These are phyloP conservation scores for Umbelopsis sp. DNA, from an alignment of 192 early-diverging fungal species.

Conservation along the genomic window DNA sequence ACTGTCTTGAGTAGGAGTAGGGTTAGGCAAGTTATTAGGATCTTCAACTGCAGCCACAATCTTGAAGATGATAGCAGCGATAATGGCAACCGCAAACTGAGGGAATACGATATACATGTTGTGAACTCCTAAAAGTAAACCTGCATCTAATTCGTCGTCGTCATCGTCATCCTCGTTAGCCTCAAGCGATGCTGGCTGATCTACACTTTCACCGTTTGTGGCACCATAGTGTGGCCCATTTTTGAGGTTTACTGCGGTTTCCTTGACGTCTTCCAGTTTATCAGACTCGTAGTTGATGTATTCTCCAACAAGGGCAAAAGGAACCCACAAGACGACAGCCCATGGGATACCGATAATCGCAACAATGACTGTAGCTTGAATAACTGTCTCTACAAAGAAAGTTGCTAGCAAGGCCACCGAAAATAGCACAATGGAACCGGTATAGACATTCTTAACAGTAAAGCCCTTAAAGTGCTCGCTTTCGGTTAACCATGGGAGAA, in stretches of 20 bases:
- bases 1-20: slow-evolving; percentile 24
- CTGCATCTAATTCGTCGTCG: slow-evolving; percentile 45
- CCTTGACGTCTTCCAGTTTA: slow-evolving; percentile 10
- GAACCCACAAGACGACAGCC: slow-evolving; percentile 92
- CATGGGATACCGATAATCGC: slow-evolving; percentile 80
- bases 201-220: background rate
- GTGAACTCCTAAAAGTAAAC: slow-evolving; percentile 86
- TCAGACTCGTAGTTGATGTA: slow-evolving; percentile 56
- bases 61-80: slow-evolving; percentile 73
- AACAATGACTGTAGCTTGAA: slow-evolving; percentile 67
- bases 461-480: slow-evolving; percentile 37
- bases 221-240: slow-evolving; percentile 5
- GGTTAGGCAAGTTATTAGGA: slow-evolving; percentile 35
- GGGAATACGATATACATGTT: slow-evolving; percentile 94
- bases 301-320: slow-evolving; percentile 88
- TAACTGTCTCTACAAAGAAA: slow-evolving; percentile 54
- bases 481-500: slow-evolving; percentile 54
- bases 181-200: background rate
- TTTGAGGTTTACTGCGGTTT: background rate
- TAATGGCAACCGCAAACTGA: slow-evolving; percentile 82
- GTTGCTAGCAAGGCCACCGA: slow-evolving; percentile 70
- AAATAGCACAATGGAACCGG: slow-evolving; percentile 68
- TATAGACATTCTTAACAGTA: slow-evolving; percentile 66
- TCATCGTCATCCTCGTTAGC: background rate
- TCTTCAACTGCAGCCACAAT: slow-evolving; percentile 20